Base-by-base conservation (phyloP, 495 filamentous ascomycete genomes). In the Podospora tetraspora region DNA sequence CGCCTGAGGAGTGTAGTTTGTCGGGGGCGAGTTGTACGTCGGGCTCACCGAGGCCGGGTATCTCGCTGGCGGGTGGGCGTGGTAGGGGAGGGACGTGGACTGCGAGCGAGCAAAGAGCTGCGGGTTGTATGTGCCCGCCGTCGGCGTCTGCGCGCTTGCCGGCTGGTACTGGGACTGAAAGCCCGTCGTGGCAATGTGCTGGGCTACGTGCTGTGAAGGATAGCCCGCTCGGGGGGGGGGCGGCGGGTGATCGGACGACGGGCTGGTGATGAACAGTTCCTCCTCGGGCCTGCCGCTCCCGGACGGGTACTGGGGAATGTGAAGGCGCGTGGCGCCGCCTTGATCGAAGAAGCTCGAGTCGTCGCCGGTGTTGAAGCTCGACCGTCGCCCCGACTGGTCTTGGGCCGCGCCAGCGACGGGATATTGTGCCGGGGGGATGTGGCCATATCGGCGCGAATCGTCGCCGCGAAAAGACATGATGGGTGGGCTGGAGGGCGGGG, bases 351-450 rank as follows among this genome's bases (percentile, higher is more conserved):
- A 81, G 24, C 72, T 75, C 43, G 84, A 83, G 76, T 96, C 91
- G 76, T 96, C 91, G 69, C 91, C 92, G 72, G 83, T 87, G 74
- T 93, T 89, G 79, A 90, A 94, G 76, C 92, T 94, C 63, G 87
- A 84, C 64, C 88, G 87, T 67, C 89, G 84, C 34, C 85, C 43
- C 6, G 69, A 63, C 60, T 76, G 75, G 62, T 83, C 77, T 58
- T 74, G 75, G 3, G 59, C 52, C 63, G 77, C 70, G 68, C 74
- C 74, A 37, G 80, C 76, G 63, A 82, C 79, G 19, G 83, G 81
- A 68, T 87, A 87, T 75, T 85, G 85, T 12, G 84, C 85, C 25
- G 84, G 84, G 66, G 85, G 85, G 2, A 86, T 75, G 76, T 86
- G 81, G 76, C 85, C 85, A 67, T 87, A 86, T 16, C 85, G 83